Evolutionary conservation across 768 basidiomycete species (phyloP), one percentile per base, ranked within the genome.

Genomic region (Stropharia rugosoannulata): DNA sequence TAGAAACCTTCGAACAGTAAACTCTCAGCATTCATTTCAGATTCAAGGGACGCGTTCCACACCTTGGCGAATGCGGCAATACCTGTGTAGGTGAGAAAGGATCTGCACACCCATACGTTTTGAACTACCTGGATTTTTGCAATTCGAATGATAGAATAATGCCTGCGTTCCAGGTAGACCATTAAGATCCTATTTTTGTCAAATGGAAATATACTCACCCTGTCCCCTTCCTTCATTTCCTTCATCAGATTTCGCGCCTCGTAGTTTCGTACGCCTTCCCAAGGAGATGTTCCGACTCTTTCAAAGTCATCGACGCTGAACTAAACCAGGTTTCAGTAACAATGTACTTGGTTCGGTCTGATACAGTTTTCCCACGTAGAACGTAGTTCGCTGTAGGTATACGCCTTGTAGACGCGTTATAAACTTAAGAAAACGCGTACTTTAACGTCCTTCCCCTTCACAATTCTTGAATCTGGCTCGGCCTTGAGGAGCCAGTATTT

Each of bases 291-390:
- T 51, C 75, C 78, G 51, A 79, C 80, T 7, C 75, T 59, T 69
- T 93, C 91, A 65, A 94, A 91, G 68, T 94, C 92, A 58, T 93
- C 90, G 6, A 94, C 84, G 57, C 88, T 90, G 65, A 94, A 94
- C 90, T 92, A 62, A 39, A 48, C 46, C 40, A 35, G 41, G 47
- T 44, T 46, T 46, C 45, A 46, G 45, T 13, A 11, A 3, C 10
- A 15, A 8, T 46, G 15, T 32, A 7, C 9, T 32, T 32, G 5
- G 29, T 10, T 10, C 29, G 9, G 29, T 6, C 29, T 7, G 29
- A 32, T 4, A 7, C 9, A 4, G 6, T 43, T 43, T 43, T 11
- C 16, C 16, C 16, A 0, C 16, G 42, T 2, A 19, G 6, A 12
- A 18, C 16, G 22, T 16, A 5, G 2, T 22, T 22, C 4, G 22